phyloP scores from a whole-genome alignment of 345 rosid species.

The Salix dunnii region DNA sequence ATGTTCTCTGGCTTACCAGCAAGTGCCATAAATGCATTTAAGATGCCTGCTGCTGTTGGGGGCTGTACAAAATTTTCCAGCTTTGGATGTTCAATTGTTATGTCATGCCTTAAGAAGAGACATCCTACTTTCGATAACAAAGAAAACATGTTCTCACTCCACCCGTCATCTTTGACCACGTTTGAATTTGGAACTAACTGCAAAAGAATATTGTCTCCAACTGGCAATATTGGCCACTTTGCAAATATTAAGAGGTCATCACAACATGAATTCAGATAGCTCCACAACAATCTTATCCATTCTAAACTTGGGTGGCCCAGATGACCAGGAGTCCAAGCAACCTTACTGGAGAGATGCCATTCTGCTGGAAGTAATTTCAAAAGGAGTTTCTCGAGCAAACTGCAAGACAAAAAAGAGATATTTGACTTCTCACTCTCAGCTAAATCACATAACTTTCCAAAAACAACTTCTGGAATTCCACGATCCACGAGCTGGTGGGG shows the following conservation, averaged over 20 bases:
- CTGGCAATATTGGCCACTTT: constrained; percentile 95
- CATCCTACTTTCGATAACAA: constrained; percentile 85
- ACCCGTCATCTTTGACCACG: constrained; percentile 74
- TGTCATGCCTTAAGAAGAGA: constrained; percentile 58
- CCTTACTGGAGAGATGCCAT: constrained; percentile 70
- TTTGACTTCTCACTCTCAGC: constrained; percentile 71
- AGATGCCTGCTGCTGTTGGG: constrained; percentile 77
- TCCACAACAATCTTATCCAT: constrained; percentile 78
- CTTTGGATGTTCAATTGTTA: constrained; percentile 74
- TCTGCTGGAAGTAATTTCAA: constrained; percentile 79
- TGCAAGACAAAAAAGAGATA: constrained; percentile 70
- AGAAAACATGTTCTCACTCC: constrained; percentile 94
- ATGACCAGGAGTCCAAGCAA: constrained; percentile 76
- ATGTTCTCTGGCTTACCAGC: constrained; percentile 57
- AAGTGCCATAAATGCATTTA: constrained; percentile 71
- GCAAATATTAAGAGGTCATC: constrained; percentile 79
- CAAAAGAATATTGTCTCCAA: constrained; percentile 61
- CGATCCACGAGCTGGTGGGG: constrained; percentile 69
- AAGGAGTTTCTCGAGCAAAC: constrained; percentile 80
- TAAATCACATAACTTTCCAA: constrained; percentile 57
- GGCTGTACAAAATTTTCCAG: constrained; percentile 79
- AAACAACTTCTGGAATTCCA: constrained; percentile 60
- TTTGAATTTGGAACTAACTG: constrained; percentile 64
- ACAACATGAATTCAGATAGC: constrained; percentile 67
- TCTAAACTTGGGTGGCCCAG: constrained; percentile 74